A percentile compares a stretch with the other conserved stretches of the same genome.
Conservation (phyloP, 2,329 filamentous ascomycete species). For the Calonectria pseudoreteaudii region DNA sequence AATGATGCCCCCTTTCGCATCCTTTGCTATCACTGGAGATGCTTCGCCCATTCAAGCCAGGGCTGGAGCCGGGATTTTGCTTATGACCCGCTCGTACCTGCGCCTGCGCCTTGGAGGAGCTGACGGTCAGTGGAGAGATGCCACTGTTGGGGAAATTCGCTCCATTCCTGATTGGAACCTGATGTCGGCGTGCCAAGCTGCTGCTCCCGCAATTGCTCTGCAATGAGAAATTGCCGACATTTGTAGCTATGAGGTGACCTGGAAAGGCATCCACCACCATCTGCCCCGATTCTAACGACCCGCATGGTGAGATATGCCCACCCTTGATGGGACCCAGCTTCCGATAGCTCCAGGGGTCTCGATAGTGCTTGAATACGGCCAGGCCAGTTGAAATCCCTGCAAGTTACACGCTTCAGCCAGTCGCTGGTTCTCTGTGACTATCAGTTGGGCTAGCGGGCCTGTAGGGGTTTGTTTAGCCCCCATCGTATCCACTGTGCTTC, state of each 20-base stretch:
- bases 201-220: background rate
- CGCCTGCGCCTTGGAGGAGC: background rate
- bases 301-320: constrained; percentile 13
- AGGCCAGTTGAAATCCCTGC: background rate
- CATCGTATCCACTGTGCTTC: background rate
- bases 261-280: background rate
- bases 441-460: background rate
- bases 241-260: background rate
- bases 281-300: constrained; percentile 2
- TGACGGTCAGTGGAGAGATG: background rate
- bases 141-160: background rate
- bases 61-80: background rate
- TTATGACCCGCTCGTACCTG: background rate
- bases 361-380: constrained; percentile 9
- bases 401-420: background rate
- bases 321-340: background rate
- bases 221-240: background rate
- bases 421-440: constrained; percentile 10
- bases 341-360: constrained; percentile 14
- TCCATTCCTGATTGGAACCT: background rate
- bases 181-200: background rate
- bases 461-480: background rate
- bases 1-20: background rate
- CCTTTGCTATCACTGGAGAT: background rate
- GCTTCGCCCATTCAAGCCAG: background rate